Evolutionary conservation across 163 green algal genomes (phyloP).

Genomic region (Scenedesmus sp.): DNA sequence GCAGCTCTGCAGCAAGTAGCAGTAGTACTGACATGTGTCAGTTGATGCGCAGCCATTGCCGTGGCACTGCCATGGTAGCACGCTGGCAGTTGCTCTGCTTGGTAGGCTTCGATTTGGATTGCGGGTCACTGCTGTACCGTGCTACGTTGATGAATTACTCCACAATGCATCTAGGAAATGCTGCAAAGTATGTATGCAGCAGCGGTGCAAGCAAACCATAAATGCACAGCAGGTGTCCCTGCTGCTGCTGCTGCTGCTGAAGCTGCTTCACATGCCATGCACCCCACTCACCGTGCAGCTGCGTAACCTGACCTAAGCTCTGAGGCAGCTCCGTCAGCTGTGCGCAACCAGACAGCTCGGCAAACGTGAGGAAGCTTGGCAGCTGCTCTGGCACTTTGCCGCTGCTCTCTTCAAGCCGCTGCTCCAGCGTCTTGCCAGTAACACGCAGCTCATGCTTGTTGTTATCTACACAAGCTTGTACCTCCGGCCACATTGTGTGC

Average conservation of each 20-base stretch:
- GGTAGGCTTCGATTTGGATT: no score
- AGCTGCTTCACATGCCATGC: background rate
- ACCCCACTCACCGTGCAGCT: slow-evolving; percentile 38
- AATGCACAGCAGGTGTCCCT: background rate
- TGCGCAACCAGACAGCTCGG: slow-evolving; percentile 9
- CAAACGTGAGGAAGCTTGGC: slow-evolving; percentile 34
- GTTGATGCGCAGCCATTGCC: no score
- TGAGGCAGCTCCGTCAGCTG: slow-evolving; percentile 8
- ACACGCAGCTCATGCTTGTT: slow-evolving; percentile 36
- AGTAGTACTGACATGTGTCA: no score
- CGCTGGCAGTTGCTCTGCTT: no score
- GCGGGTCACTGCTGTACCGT: no score
- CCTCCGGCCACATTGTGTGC: slow-evolving; percentile 36
- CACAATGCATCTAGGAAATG: no score
- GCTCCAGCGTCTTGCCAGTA: slow-evolving; percentile 8
- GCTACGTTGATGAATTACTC: no score
- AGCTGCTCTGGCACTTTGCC: slow-evolving; percentile 3
- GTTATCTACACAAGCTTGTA: slow-evolving; percentile 26
- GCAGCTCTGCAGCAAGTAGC: slow-evolving; percentile 20
- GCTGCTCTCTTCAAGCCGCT: slow-evolving; percentile 29
- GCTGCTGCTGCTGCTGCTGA: background rate
- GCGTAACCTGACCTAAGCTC: background rate
- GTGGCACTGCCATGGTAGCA: no score
- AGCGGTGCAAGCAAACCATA: background rate
- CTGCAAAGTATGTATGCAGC: background rate